phyloP scores from a whole-genome alignment of 1,284 basidiomycete genomes.

The Tausonia pullulans region DNA sequence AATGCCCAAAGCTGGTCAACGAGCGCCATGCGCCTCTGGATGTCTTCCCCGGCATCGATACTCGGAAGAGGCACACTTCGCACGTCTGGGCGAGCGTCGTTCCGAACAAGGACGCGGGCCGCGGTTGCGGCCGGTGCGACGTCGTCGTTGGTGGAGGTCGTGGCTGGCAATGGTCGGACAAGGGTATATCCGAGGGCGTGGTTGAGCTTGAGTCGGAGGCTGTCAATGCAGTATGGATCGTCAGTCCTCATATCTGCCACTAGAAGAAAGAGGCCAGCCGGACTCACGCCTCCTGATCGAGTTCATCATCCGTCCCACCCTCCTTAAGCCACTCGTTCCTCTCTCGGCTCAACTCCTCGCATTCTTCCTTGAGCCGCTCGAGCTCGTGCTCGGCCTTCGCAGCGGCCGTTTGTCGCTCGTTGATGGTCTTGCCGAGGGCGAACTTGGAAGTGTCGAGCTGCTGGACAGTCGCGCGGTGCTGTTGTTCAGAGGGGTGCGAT shows the following conservation, averaged over 20 bases:
- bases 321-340: conserved; percentile 3
- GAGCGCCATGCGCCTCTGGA: conserved; percentile 4
- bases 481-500: conserved; percentile 8
- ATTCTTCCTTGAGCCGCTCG: conserved; percentile 10
- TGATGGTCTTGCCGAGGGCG: conserved; percentile 14
- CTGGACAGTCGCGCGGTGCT: conserved; percentile 7
- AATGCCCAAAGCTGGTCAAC: conserved; percentile 10
- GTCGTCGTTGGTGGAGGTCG: conserved; percentile 2
- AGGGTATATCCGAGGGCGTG: conserved; percentile 13
- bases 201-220: conserved; percentile 12
- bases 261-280: background rate
- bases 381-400: conserved; percentile 6
- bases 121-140: background rate
- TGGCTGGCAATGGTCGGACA: background rate
- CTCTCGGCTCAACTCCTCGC: conserved; percentile 7
- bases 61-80: background rate
- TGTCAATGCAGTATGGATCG: background rate
- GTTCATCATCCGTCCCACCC: background rate
- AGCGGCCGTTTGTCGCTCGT: conserved; percentile 5
- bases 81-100: conserved; percentile 9
- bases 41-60: background rate
- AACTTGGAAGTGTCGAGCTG: conserved; percentile 15
- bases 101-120: conserved; percentile 13
- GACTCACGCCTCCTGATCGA: conserved; percentile 14
- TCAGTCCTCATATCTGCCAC: background rate